Conservation (phyloP, 306 rosid species). For the Gillenia trifoliata region DNA sequence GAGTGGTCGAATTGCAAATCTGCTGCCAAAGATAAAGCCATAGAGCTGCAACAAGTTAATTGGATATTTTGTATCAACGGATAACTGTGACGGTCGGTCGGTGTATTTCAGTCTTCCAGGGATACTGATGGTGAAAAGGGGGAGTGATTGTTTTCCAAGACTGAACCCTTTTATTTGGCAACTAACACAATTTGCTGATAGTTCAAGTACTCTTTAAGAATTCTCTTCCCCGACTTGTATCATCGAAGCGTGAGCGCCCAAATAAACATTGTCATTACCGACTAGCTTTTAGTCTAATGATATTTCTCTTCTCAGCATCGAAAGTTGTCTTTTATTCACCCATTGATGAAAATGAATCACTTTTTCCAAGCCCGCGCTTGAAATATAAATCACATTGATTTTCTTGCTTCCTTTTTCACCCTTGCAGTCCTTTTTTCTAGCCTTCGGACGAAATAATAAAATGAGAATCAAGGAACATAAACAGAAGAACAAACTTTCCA, state of each 20-base stretch:
- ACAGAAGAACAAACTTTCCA: neutral
- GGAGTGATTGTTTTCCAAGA: neutral
- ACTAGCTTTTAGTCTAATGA: neutral
- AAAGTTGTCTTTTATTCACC: neutral
- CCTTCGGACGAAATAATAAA: too few species aligned
- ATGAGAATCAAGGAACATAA: neutral
- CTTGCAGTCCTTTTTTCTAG: too few species aligned
- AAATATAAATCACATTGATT: too few species aligned
- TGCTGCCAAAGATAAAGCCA: neutral
- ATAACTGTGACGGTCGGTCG: neutral
- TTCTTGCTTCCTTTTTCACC: too few species aligned
- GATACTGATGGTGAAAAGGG: conserved; percentile 1
- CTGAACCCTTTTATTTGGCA: neutral
- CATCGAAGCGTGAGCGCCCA: too few species aligned
- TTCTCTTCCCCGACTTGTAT: neutral
- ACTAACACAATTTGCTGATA: neutral
- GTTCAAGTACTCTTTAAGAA: neutral
- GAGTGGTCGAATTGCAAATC: neutral
- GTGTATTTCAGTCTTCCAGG: neutral
- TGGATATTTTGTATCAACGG: neutral
- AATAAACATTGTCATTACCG: neutral
- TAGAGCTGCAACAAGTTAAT: conserved; percentile 17
- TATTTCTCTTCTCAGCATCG: neutral
- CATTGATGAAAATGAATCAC: neutral
- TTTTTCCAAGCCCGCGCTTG: neutral